phyloP scores from a whole-genome alignment of 1,139 yeast genomes.

The Kurtzmaniella natalensis region DNA sequence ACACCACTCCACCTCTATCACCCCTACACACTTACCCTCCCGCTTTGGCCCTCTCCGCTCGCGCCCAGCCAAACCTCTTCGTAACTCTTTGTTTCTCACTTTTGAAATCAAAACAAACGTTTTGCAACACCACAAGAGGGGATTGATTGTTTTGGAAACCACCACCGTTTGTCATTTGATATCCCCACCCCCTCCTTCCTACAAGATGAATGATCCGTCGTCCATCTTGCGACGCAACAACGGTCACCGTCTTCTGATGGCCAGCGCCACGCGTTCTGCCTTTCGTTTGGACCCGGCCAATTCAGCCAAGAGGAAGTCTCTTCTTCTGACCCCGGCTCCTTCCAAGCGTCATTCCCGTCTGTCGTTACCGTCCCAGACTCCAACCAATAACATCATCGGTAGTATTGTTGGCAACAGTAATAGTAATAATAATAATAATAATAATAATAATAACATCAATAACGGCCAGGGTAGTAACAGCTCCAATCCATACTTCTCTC shows the following conservation, averaged over 20 bases:
- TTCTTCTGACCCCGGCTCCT: constrained; percentile 39
- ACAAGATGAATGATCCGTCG: constrained; percentile 14
- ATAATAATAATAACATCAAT: constrained; percentile 7
- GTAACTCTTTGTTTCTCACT: background rate
- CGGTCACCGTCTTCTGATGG: constrained; percentile 33
- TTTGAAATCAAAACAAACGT: constrained; percentile 3
- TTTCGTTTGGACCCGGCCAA: constrained; percentile 10
- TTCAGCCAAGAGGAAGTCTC: constrained; percentile 28
- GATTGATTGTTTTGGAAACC: too few relatives aligned
- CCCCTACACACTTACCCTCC: background rate
- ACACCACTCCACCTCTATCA: background rate
- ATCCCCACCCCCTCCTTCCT: too few relatives aligned
- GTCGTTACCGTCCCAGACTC: constrained; percentile 12
- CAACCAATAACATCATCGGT: constrained; percentile 16
- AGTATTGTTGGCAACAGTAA: constrained; percentile 11
- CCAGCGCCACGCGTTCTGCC: constrained; percentile 33
- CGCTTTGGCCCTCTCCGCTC: background rate
- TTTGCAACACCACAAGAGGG: too few relatives aligned
- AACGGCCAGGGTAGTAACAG: constrained; percentile 6
- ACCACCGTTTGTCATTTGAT: too few relatives aligned
- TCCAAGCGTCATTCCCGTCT: constrained; percentile 32
- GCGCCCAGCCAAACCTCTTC: background rate
- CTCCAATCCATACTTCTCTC: constrained; percentile 8
- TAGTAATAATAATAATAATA: constrained; percentile 9
- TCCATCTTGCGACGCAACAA: constrained; percentile 24